Conservation (phyloP, 495 filamentous ascomycete genomes). For the Acidiella bohemica region DNA sequence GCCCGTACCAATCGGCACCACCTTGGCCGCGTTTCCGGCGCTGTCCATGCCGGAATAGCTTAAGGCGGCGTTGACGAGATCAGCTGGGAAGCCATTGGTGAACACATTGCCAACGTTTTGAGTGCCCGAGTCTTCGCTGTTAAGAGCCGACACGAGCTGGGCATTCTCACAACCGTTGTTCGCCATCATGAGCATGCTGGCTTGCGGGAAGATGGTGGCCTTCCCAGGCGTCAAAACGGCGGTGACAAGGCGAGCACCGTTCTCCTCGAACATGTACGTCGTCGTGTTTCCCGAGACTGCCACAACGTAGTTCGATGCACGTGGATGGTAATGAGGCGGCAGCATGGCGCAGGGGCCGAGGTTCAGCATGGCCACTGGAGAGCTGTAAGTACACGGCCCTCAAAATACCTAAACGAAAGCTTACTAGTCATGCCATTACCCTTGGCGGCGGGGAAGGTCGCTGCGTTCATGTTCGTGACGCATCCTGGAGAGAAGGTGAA, state of each 20-base stretch:
- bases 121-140: conserved; percentile 28
- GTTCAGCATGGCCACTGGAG: conserved; percentile 27
- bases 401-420: background rate
- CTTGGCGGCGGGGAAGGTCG: conserved; percentile 27
- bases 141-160: conserved; percentile 27
- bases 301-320: conserved; percentile 35
- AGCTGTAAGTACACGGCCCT: background rate
- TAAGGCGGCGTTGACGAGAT: conserved; percentile 26
- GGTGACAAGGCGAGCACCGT: conserved; percentile 25
- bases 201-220: conserved; percentile 38
- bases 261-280: conserved; percentile 35
- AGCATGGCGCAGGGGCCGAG: conserved; percentile 37
- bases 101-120: conserved; percentile 27
- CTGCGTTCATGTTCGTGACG: conserved; percentile 32
- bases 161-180: conserved; percentile 35
- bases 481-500: conserved; percentile 27
- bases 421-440: conserved; percentile 26
- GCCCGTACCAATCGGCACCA: conserved; percentile 26
- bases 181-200: conserved; percentile 37
- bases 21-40: conserved; percentile 8
- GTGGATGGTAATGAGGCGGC: conserved; percentile 33
- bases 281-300: conserved; percentile 28
- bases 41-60: conserved; percentile 19
- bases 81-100: conserved; percentile 20
- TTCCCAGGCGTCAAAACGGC: conserved; percentile 29